Evolutionary conservation across 306 rosid species (phyloP).

Genomic region (Argentina anserina): DNA sequence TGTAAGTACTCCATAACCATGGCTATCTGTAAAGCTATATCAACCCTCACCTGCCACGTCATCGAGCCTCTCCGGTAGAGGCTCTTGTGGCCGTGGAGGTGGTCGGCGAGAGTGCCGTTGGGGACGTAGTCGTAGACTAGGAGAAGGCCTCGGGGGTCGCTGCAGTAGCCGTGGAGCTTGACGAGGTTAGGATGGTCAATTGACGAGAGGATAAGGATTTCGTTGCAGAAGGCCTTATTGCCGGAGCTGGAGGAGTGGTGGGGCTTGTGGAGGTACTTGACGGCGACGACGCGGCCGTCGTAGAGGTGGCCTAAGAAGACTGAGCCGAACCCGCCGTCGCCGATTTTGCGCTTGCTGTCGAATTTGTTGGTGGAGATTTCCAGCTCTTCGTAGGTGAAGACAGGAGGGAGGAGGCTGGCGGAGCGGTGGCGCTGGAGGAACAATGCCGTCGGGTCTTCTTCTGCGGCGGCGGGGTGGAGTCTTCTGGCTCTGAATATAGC

Average conservation of each 20-base stretch:
- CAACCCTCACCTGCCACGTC: constrained; percentile 70
- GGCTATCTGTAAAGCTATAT: constrained; percentile 78
- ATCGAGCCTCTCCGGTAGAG: constrained; percentile 37
- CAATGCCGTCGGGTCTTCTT: constrained; percentile 63
- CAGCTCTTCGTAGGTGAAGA: constrained; percentile 74
- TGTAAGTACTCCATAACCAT: constrained; percentile 92
- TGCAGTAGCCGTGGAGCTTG: constrained; percentile 90
- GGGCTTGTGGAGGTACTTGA: constrained; percentile 75
- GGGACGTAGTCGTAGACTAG: constrained; percentile 81
- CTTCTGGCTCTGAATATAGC: constrained; percentile 40
- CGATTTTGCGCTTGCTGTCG: constrained; percentile 78
- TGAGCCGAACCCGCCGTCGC: constrained; percentile 95
- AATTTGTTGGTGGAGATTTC: constrained; percentile 64
- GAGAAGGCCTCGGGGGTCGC: constrained; percentile 80
- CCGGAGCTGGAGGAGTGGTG: constrained; percentile 43
- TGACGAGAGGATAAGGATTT: constrained; percentile 78
- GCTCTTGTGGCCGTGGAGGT: constrained; percentile 59
- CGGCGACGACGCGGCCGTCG: constrained; percentile 72
- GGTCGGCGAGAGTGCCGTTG: constrained; percentile 87
- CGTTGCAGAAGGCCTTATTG: constrained; percentile 84
- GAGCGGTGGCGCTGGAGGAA: constrained; percentile 79
- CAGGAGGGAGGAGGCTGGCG: constrained; percentile 72
- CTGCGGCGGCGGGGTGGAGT: constrained; percentile 27
- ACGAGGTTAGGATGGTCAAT: constrained; percentile 84
- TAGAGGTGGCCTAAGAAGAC: constrained; percentile 69